These are phyloP conservation scores for Jaminaea rosea DNA, from an alignment of 1,284 basidiomycete species.

Conservation along the genomic window DNA sequence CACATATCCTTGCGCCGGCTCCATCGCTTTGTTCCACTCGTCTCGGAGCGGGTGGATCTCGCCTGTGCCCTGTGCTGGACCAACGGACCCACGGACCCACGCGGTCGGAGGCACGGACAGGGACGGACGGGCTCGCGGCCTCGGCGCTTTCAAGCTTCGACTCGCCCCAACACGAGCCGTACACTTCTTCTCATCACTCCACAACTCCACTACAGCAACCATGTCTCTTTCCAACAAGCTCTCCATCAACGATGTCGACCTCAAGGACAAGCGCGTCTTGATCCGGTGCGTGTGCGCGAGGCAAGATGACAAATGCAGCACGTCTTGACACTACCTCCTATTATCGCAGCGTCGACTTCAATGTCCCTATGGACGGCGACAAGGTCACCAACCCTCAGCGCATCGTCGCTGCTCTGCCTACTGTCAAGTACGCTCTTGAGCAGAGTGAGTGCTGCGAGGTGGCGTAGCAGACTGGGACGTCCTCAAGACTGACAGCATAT, in stretches of 20 bases:
- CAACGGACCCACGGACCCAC: too few species aligned
- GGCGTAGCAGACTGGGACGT: too few species aligned
- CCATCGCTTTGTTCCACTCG: too few species aligned
- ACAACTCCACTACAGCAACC: slow-evolving; percentile 38
- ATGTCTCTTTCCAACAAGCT: slow-evolving; percentile 87
- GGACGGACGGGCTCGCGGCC: too few species aligned
- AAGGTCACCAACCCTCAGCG: slow-evolving; percentile 92
- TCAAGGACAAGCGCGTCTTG: slow-evolving; percentile 75
- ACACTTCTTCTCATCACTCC: slow-evolving; percentile 1
- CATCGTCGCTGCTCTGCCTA: slow-evolving; percentile 90
- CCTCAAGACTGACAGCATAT: too few species aligned
- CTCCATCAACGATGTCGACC: slow-evolving; percentile 75
- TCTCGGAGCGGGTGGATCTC: too few species aligned
- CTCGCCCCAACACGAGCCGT: slow-evolving; percentile 16
- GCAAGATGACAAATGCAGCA: not conserved
- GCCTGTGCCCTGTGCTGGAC: too few species aligned
- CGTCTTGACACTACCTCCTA: not conserved
- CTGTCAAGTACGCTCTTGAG: slow-evolving; percentile 86
- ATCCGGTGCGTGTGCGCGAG: slow-evolving; percentile 23
- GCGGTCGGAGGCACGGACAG: too few species aligned
- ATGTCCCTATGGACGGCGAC: slow-evolving; percentile 75
- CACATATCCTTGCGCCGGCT: too few species aligned
- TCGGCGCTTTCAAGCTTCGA: too few species aligned
- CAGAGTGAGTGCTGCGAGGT: slow-evolving; percentile 57
- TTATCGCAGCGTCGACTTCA: slow-evolving; percentile 67